A percentile compares a stretch with the other conserved stretches of the same genome.
Conservation (phyloP, 2,329 filamentous ascomycete genomes). For the Verticillium albo-atrum region DNA sequence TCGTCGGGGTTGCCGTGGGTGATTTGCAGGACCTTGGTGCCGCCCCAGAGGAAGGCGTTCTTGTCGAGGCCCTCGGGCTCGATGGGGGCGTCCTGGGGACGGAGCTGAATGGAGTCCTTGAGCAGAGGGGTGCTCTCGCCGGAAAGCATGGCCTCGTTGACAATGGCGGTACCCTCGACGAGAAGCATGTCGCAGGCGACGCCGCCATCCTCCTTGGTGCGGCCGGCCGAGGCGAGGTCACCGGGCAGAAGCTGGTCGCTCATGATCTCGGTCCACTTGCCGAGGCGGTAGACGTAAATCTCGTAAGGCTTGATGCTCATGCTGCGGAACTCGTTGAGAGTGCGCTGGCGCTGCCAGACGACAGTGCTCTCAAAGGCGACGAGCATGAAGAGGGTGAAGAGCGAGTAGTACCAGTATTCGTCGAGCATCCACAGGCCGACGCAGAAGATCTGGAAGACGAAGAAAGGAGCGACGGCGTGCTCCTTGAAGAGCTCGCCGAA, state of each 20-base stretch:
- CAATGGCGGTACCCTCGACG: slow-evolving; percentile 91
- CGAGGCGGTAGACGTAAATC: slow-evolving; percentile 82
- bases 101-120: slow-evolving; percentile 91
- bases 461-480: slow-evolving; percentile 97
- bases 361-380: slow-evolving; percentile 97
- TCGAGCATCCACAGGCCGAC: slow-evolving; percentile 98
- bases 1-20: slow-evolving; percentile 80
- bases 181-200: slow-evolving; percentile 97
- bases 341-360: slow-evolving; percentile 97
- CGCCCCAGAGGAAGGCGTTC: slow-evolving; percentile 93
- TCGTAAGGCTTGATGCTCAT: slow-evolving; percentile 99
- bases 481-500: slow-evolving; percentile 97
- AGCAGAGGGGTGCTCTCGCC: slow-evolving; percentile 95
- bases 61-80: slow-evolving; percentile 93
- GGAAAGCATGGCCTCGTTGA: slow-evolving; percentile 99
- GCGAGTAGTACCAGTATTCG: slow-evolving; percentile 99
- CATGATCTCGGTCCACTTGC: slow-evolving; percentile 81
- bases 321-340: slow-evolving; percentile 90
- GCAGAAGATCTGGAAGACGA: slow-evolving; percentile 98
- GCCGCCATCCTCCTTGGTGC: slow-evolving; percentile 94
- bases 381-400: slow-evolving; percentile 98
- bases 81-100: slow-evolving; percentile 73
- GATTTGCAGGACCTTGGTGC: slow-evolving; percentile 94
- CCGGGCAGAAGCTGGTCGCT: slow-evolving; percentile 92
- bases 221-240: slow-evolving; percentile 84